These are phyloP conservation scores for Salix koriyanagi DNA, from an alignment of 345 rosid genomes.

Conservation along the genomic window DNA sequence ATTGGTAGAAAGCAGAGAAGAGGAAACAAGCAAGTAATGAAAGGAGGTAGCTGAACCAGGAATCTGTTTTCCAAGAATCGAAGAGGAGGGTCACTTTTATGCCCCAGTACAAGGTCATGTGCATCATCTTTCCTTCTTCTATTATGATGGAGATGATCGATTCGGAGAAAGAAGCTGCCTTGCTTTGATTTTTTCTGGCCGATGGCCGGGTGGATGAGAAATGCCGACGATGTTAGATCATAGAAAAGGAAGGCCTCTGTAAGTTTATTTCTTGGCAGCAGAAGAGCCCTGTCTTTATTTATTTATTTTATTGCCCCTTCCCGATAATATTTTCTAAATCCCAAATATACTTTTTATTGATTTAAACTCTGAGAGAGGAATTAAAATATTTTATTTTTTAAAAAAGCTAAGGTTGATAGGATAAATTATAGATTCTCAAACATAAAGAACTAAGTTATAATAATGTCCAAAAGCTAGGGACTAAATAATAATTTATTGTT, in stretches of 20 bases:
- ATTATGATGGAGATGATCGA: background rate
- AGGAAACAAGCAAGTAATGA: conserved; percentile 25
- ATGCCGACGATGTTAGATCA: background rate
- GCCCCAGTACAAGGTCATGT: conserved; percentile 36
- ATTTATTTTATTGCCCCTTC: no score
- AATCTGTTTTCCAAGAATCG: conserved; percentile 27
- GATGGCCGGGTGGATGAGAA: background rate
- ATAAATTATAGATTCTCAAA: no score
- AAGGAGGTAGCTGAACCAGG: conserved; percentile 20
- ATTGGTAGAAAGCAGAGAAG: conserved; percentile 27
- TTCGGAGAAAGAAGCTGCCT: background rate
- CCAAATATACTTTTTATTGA: no score
- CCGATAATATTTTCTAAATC: no score
- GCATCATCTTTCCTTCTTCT: conserved; percentile 20
- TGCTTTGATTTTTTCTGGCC: background rate
- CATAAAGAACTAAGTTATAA: no score
- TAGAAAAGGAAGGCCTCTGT: background rate
- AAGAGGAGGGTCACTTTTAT: conserved; percentile 21
- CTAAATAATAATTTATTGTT: no score
- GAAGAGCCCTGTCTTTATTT: no score
- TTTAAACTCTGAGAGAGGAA: no score
- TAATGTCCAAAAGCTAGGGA: no score
- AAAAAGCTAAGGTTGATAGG: no score
- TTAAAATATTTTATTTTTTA: no score
- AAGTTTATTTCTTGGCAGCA: no score